phyloP scores from a whole-genome alignment of 768 basidiomycete species.

The Russula ochroleuca region DNA sequence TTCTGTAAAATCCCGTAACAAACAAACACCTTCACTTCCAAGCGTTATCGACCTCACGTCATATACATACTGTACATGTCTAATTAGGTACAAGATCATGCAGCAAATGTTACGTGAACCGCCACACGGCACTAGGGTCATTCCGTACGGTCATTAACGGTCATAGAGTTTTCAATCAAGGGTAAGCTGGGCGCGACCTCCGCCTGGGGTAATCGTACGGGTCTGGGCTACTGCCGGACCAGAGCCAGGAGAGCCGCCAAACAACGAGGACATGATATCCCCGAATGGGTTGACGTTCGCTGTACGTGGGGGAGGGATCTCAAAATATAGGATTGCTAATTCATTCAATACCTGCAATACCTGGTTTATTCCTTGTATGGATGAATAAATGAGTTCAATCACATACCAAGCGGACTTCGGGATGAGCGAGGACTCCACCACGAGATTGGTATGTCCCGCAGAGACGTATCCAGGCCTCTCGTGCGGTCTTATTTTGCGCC shows the following conservation, averaged over 20 bases:
- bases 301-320: slow-evolving; percentile 70
- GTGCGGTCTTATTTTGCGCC: slow-evolving; percentile 67
- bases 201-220: slow-evolving; percentile 16
- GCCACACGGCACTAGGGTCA: background rate
- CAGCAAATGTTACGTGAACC: background rate
- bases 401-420: slow-evolving; percentile 47
- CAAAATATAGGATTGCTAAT: slow-evolving; percentile 76
- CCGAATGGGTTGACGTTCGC: slow-evolving; percentile 77
- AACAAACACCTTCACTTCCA: background rate
- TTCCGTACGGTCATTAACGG: background rate
- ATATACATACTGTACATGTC: background rate
- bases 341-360: slow-evolving; percentile 55
- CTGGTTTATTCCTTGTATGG: background rate
- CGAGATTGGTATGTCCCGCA: slow-evolving; percentile 79
- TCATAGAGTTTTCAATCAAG: slow-evolving; percentile 8
- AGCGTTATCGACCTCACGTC: background rate
- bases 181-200: slow-evolving; percentile 1
- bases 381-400: background rate
- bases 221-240: background rate
- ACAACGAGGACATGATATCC: slow-evolving; percentile 84
- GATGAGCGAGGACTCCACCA: slow-evolving; percentile 55
- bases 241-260: slow-evolving; percentile 57
- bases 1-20: background rate
- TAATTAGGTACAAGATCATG: background rate
- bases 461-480: slow-evolving; percentile 81